Percentiles rank a stretch among this genome's conserved stretches.
phyloP scores from a whole-genome alignment of 176 grass and related monocot species.

The Neostapfia colusana region DNA sequence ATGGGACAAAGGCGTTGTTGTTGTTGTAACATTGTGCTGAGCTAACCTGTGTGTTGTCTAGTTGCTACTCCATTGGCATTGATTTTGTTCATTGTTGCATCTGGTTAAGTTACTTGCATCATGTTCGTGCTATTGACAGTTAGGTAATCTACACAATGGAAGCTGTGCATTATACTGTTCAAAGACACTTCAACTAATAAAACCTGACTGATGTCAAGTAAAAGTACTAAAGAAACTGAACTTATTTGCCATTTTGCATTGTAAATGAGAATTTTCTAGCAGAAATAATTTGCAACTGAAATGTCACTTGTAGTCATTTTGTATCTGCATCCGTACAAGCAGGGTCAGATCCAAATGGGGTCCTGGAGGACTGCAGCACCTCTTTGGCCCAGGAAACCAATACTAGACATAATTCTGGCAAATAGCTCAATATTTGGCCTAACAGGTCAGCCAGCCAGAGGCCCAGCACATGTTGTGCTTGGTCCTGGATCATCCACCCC shows the following conservation, averaged over 20 bases:
- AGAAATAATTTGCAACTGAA: neutral
- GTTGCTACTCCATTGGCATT: neutral
- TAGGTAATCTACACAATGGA: neutral
- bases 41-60: neutral
- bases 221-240: neutral
- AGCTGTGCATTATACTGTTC: neutral
- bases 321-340: neutral
- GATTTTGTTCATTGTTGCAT: neutral
- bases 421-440: neutral
- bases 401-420: neutral
- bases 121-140: neutral
- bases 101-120: neutral
- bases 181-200: neutral
- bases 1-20: too few relatives aligned
- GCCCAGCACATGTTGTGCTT: neutral
- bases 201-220: neutral
- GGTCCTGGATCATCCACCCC: neutral
- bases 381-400: neutral
- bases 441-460: neutral
- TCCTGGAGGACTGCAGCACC: neutral
- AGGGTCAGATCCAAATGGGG: neutral
- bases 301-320: neutral
- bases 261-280: neutral
- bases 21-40: neutral
- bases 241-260: conserved; percentile 18